A percentile compares a stretch with the other conserved stretches of the same genome.
These are phyloP conservation scores for Magnolia changhungtana DNA, from an alignment of 164 flowering plant genomes.

Conservation along the genomic window DNA sequence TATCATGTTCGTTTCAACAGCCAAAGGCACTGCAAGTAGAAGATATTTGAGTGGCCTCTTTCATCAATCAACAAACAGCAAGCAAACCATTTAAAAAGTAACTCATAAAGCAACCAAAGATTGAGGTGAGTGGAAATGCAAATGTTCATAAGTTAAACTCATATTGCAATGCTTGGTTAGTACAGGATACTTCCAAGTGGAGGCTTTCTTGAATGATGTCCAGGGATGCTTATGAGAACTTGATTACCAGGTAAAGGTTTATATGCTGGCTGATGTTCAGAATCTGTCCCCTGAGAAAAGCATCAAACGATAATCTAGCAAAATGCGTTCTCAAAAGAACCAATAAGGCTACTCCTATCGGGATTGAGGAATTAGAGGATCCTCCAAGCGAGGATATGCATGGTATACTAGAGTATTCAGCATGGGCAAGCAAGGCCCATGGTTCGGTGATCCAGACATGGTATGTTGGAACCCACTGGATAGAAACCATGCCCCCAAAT, in stretches of 20 bases:
- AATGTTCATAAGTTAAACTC: background rate
- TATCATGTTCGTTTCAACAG: background rate
- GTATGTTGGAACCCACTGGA: too few species aligned
- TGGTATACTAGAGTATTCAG: background rate
- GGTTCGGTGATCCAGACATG: background rate
- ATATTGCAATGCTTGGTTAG: background rate
- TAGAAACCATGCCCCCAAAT: too few species aligned
- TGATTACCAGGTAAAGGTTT: constrained; percentile 37
- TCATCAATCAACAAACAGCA: background rate
- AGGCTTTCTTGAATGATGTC: constrained; percentile 93
- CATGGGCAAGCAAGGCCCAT: background rate
- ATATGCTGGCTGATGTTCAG: constrained; percentile 15
- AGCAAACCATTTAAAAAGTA: background rate
- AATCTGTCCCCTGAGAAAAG: constrained; percentile 32
- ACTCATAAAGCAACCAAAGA: too few species aligned
- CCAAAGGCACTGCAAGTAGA: background rate
- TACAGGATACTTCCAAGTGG: constrained; percentile 75
- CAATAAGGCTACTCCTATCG: too few species aligned
- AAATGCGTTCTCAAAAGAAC: too few species aligned
- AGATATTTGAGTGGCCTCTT: background rate
- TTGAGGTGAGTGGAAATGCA: background rate
- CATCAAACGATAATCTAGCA: background rate
- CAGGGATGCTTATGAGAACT: constrained; percentile 82
- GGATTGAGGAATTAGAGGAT: too few species aligned
- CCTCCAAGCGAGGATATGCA: background rate